Evolutionary conservation across 2,329 filamentous ascomycete genomes (phyloP).

Genomic region (Fusarium sp.): DNA sequence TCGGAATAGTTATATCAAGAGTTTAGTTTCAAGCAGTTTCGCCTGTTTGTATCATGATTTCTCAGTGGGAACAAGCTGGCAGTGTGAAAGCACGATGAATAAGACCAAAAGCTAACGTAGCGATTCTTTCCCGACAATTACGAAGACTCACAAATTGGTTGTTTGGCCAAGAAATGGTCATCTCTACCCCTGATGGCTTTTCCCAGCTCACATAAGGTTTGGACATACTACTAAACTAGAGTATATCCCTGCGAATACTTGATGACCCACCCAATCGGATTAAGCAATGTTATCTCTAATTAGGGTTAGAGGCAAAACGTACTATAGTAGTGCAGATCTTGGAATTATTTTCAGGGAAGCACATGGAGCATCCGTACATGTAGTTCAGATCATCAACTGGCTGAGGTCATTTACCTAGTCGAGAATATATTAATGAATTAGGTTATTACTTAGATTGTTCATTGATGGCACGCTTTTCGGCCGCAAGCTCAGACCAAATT

Average conservation of each 20-base stretch:
- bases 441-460: slow-evolving; percentile 29
- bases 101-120: slow-evolving; percentile 9
- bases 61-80: slow-evolving; percentile 2
- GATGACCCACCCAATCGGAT: background rate
- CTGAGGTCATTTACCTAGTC: background rate
- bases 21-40: background rate
- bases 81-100: slow-evolving; percentile 3
- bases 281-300: background rate
- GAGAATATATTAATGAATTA: slow-evolving; percentile 40
- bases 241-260: background rate
- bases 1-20: slow-evolving; percentile 11
- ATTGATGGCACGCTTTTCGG: slow-evolving; percentile 21
- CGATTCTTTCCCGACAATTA: background rate
- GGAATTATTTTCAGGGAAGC: background rate
- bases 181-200: background rate
- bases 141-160: background rate
- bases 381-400: background rate
- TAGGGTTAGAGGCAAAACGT: background rate
- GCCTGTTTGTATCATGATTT: slow-evolving; percentile 31
- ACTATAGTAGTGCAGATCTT: background rate
- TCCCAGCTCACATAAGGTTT: background rate
- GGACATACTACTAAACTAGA: background rate
- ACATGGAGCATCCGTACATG: background rate
- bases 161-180: background rate
- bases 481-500: slow-evolving; percentile 2